Base-by-base conservation (phyloP, 2,329 filamentous ascomycete species). In the Ophiostoma angusticollis region DNA sequence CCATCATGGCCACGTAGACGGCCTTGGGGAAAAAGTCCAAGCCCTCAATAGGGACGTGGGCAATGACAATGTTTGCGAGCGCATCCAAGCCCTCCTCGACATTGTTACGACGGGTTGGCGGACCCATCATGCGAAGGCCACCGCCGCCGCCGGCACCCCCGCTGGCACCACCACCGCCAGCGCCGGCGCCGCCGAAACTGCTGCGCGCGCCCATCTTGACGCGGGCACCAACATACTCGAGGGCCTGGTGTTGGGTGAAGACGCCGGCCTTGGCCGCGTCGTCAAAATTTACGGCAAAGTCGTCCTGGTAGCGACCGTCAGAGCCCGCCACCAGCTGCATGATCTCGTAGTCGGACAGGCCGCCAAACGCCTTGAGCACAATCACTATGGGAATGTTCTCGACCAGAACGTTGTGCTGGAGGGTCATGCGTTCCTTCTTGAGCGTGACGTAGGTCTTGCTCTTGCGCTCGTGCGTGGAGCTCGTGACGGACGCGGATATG, bases 21-120 rank as follows among this genome's bases (percentile, higher is more conserved):
- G 89, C 87, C 57, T 98, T 98, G n/a, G 89, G 87, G 40, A 91
- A 79, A 58, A 96, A 96, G 54, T 98, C 87, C 49, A 94, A 74
- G 32, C 84, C 84, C 50, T 84, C 75, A 27, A 98, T 87, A 5
- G 86, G 81, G 22, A 98, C 87, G 51, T 98, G 91, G 6, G 91
- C 89, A 44, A 98, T 85, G 45, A 98, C 82, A 40, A 96, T 81
- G 52, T 86, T 89, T 14, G 87, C 83, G 29, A 98, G 69, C 16
- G 89, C 87, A 57, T 98, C 91, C 1, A 98, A 71, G 4, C 86
- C 91, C 61, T 96, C 87, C 53, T 93, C 84, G 17, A 87, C 79
- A 49, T 86, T 80, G 49, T 87, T 93, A 41, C 86, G 77, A 41
- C 79, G 74, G 30, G 68, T 65, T 40, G 71, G 68, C 8, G 64